Evolutionary conservation across 495 filamentous ascomycete genomes (phyloP), one percentile per base, ranked within the genome.

Genomic region (Letharia columbiana): DNA sequence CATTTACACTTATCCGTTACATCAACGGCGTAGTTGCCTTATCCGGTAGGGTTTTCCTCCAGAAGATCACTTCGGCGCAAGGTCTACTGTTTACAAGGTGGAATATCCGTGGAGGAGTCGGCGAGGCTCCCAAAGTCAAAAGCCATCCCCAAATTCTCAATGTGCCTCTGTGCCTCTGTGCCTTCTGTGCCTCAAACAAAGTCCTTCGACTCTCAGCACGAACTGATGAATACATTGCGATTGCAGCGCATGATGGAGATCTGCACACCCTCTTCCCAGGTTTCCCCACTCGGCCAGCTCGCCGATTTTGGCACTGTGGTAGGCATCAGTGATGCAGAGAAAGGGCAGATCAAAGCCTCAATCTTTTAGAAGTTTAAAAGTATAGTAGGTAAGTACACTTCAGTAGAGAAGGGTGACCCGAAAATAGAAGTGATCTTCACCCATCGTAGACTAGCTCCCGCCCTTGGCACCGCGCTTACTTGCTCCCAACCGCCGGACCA

Each of bases 381-480:
- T 28, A 28, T 0, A 28, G 23, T 28, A 28, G 23, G 23, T 28
- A 28, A 28, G 23, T 28, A 28, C 23, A 28, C 23, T 28, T 28
- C 23, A 28, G 23, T 28, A 28, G 57, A 61, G n/a, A 2, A 37
- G 17, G 35, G 33, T 44, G 35, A 33, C 10, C 37, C 49, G 40
- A 52, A 52, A 66, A 66, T 66, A 66, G 64, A 66, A 54, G 61
- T 40, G 44, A 57, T 12, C 64, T 61, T 54, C 49, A 4, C 64
- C 57, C 45, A 9, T 50, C 50, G 0, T 2, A 52, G 64, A 42
- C 33, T 66, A 65, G 45, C 52, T 35, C 52, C 58, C 58, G 57
- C n/a, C 12, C 47, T 56, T 33, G 52, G 18, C 23, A 39, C 64
- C 64, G 64, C 64, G 64, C 64, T 66, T 66, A 44, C n/a, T 66